Base-by-base conservation (phyloP, 495 filamentous ascomycete species). In the Neurospora cerealis region DNA sequence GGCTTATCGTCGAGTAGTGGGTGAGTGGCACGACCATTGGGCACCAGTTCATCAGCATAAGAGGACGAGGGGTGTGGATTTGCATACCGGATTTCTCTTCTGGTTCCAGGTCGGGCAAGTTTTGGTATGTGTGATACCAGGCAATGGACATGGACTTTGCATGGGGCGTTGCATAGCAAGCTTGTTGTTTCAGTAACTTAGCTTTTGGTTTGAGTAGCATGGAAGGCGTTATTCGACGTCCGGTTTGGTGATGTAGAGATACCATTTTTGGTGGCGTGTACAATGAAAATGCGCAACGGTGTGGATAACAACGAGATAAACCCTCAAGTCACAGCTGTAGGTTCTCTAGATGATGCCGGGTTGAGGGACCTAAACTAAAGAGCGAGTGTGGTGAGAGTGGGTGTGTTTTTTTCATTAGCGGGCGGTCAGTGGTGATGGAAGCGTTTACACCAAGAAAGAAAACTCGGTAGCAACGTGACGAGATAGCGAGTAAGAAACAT, bases 1-100 rank as follows among this genome's bases (percentile, higher is more conserved):
- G 92, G 9, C 87, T 97, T 2, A 74, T 85, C 41, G 81, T 85
- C 7, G 83, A 85, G 15, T 83, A 66, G 54, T 17, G 54, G 15
- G 15, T 17, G 13, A 54, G n/a, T 54, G 46, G 74, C 73, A 24
- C 54, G 34, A 19, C 10, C 21, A 24, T 8, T 71, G 41, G 39
- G 48, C 17, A 54, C 69, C 15, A 15, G 37, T 71, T 74, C 62
- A 28, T 60, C 21, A 60, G 24, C 24, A 60, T 60, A 28, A 2
- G 10, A 60, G 48, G 24, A 28, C 21, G 48, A 5, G 13, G 2
- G 5, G 2, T 28, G 11, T 24, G 21, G 21, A 24, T 60, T 28
- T 7, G 48, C 48, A 60, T 54, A 32, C 5, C 2, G 2, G 21
- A 28, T 60, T 15, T 15, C 48, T 24, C 48, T 39, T 39, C 10